Evolutionary conservation across 345 rosid species (phyloP).

Genomic region (Pseudoturritis turrita): DNA sequence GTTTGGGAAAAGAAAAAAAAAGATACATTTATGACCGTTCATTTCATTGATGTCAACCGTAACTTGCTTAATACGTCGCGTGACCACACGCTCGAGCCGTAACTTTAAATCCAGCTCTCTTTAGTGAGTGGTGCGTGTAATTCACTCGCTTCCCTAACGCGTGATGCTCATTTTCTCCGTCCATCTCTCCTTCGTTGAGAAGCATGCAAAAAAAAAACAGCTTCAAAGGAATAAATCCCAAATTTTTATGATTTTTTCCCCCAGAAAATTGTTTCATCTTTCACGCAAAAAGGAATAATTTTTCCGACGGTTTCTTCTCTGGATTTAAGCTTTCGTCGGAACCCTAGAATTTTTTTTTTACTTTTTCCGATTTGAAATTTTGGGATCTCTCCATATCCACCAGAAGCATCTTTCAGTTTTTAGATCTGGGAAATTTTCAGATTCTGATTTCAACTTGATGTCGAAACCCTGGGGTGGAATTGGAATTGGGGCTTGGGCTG

Average conservation of each 20-base stretch:
- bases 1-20: too few relatives aligned
- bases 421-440: slow-evolving; percentile 14
- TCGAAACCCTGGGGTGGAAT: slow-evolving; percentile 68
- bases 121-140: background rate
- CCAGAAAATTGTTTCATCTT: background rate
- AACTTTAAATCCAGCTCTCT: background rate
- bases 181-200: slow-evolving; percentile 25
- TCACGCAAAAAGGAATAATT: slow-evolving; percentile 16
- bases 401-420: background rate
- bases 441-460: slow-evolving; percentile 35
- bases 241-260: background rate
- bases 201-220: slow-evolving; percentile 13
- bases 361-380: background rate
- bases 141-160: background rate
- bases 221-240: slow-evolving; percentile 16
- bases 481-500: slow-evolving; percentile 89
- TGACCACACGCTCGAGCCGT: background rate
- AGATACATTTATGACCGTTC: slow-evolving; percentile 10
- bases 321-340: slow-evolving; percentile 7
- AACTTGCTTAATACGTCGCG: slow-evolving; percentile 4
- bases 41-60: slow-evolving; percentile 13
- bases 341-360: slow-evolving; percentile 1
- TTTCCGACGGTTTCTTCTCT: slow-evolving; percentile 17
- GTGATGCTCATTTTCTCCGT: background rate
- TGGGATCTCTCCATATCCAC: background rate